Evolutionary conservation across 2,329 filamentous ascomycete species (phyloP), one percentile per base, ranked within the genome.

Genomic region (Trichothecium sympodiale): DNA sequence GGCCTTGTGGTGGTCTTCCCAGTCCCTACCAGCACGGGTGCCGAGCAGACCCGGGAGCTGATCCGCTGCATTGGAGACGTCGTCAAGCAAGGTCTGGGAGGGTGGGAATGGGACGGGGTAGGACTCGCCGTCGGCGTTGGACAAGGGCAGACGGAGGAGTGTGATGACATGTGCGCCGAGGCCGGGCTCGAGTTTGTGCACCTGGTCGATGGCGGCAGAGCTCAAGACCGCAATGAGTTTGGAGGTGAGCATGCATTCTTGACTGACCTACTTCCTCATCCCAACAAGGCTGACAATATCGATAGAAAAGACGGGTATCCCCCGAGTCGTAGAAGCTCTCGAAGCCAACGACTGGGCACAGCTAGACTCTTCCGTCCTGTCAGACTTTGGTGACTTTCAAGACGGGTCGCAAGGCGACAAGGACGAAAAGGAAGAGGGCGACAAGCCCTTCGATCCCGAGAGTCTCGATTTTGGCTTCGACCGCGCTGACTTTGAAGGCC

Each of bases 271-370:
- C 16, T 17, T n/a, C 14, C 17, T 13, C 16, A 15, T 31, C 17
- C 13, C 25, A 14, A n/a, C 16, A 13, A 8, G 14, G 14, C 29
- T 31, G 15, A 31, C 14, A 13, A 8, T 4, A 13, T 13, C 14
- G 4, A 13, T 39, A 74, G 77, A 80, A 53, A 70, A 69, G 40
- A 67, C 63, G 23, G 77, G 77, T 13, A 63, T 80, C 27, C 60
- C 69, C 1, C 64, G 78, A 8, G 63, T 74, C 3, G 60, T 64
- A 8, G 76, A 82, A 48, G 77, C 77, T 0, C 54, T 83, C 12
- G 68, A 81, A 47, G 62, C 75, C 13, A 82, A 80, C 48, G 77
- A 80, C 52, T 83, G 78, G 78, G 64, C 60, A 3, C 54, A 59
- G 35, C 43, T 43, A 5, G 44, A 33, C 6, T 51, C 43, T 13